These are phyloP conservation scores for Phaeosphaeria sp. DNA, from an alignment of 2,329 filamentous ascomycete genomes.

Conservation along the genomic window DNA sequence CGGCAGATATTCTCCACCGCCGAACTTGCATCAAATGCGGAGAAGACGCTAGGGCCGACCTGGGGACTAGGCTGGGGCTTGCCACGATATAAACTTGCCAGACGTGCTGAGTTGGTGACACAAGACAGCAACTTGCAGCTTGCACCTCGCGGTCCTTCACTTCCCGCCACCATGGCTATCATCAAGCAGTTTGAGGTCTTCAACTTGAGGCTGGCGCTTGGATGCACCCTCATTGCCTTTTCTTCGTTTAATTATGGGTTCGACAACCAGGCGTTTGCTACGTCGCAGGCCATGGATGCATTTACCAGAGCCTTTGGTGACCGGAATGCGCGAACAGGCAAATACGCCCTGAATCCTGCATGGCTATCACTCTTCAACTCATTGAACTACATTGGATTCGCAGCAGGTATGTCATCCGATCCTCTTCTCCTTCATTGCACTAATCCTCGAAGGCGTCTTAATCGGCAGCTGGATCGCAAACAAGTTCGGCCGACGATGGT, in stretches of 20 bases:
- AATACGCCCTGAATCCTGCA: constrained; percentile 7
- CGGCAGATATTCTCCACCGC: background rate
- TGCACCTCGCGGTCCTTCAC: background rate
- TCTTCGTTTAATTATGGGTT: constrained; percentile 17
- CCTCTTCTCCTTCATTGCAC: background rate
- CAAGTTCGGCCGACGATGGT: constrained; percentile 7
- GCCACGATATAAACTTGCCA: background rate
- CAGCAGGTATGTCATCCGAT: constrained; percentile 1
- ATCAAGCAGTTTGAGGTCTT: background rate
- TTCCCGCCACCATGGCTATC: background rate
- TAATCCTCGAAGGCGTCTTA: constrained; percentile 57
- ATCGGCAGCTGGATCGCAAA: constrained; percentile 3
- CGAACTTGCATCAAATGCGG: background rate
- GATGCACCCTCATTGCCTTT: constrained; percentile 8
- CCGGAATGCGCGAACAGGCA: background rate
- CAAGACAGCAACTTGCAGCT: background rate
- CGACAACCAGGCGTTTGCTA: constrained; percentile 12
- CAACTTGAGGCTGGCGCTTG: background rate
- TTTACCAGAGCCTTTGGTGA: constrained; percentile 7
- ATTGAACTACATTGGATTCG: constrained; percentile 10
- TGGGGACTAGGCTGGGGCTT: background rate
- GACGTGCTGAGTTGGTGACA: background rate
- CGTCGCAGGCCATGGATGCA: constrained; percentile 11
- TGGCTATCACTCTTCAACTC: constrained; percentile 13
- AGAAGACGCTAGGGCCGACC: background rate